Base-by-base conservation (phyloP, 306 rosid genomes). In the Vigna mungo region DNA sequence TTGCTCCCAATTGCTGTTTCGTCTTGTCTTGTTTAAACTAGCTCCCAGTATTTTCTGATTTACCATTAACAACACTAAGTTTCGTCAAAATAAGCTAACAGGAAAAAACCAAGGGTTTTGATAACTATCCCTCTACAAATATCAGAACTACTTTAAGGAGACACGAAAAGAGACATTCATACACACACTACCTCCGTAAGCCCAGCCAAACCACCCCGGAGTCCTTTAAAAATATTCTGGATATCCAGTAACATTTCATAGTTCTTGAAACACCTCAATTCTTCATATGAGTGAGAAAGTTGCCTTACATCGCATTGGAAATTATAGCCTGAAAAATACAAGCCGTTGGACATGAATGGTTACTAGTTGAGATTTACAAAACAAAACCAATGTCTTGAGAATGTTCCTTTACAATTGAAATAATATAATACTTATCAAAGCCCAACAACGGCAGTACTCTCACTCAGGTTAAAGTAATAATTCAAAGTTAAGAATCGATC, bases 1-100 rank as follows among this genome's bases (percentile, higher is more conserved):
- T 46, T 87, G 96, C 84, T 95, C 99, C 99, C 97, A 95, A 74
- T 95, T 84, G 86, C 99, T 95, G 85, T 89, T 91, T 80, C 96
- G 88, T 74, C 97, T 88, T 46, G 98, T 91, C 88, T 95, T 95
- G 91, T 95, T 92, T 81, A 95, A 85, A 80, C 87, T 87, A 76
- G 94, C 93, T 67, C 99, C 99, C 55, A 95, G 64, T 66, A 92
- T 83, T 90, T 95, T 95, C 99, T 95, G 85, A 78, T 46, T 79
- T 54, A 61, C 58, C 55, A 78, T 11, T 27, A 60, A 62, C 72
- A 79, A 76, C 62, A 73, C 55, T 23, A 67, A 21, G 77, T 74
- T 71, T 67, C 68, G 80, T 39, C 73, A 78, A 72, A 30, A 79
- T 48, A 68, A 75, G 76, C 53, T 46, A 41, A 39, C 65, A 65